These are phyloP conservation scores for Globisporangium sylvaticum DNA, from an alignment of 352 stramenopile genomes.

Conservation along the genomic window DNA sequence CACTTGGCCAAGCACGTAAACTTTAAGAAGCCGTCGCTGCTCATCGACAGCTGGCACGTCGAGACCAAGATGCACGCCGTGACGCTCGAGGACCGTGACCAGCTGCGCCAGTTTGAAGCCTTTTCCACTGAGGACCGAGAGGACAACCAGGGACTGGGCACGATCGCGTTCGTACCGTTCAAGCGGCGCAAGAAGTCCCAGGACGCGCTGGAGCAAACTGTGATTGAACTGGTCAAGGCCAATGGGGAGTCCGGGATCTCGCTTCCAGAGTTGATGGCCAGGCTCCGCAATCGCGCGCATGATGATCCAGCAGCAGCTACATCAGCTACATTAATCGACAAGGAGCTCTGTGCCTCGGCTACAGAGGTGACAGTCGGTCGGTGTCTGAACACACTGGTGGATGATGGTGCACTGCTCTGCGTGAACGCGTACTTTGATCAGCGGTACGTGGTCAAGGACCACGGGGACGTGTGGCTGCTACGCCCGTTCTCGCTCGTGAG, in stretches of 20 bases:
- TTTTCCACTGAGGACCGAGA: constrained; percentile 39
- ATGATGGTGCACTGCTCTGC: constrained; percentile 49
- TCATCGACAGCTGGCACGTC: constrained; percentile 72
- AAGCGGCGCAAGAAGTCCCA: constrained; percentile 23
- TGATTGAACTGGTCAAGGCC: constrained; percentile 31
- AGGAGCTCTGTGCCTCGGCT: background rate
- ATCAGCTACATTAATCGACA: background rate
- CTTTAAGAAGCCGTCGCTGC: constrained; percentile 48
- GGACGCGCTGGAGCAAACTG: constrained; percentile 17
- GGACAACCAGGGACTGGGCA: constrained; percentile 16
- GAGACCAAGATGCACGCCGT: constrained; percentile 60
- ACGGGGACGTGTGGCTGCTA: constrained; percentile 65
- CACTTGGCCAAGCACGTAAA: constrained; percentile 67
- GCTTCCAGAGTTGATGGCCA: constrained; percentile 24
- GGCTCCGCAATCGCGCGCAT: constrained; percentile 10
- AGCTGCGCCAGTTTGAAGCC: constrained; percentile 36
- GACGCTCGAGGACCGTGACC: constrained; percentile 32
- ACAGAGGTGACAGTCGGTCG: constrained; percentile 17
- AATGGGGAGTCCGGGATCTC: constrained; percentile 44
- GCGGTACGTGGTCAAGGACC: constrained; percentile 61
- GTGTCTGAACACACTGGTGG: constrained; percentile 46
- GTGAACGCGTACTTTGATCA: constrained; percentile 72
- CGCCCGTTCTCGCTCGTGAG: constrained; percentile 57
- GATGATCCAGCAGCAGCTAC: background rate
- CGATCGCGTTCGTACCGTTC: constrained; percentile 19